Percentiles rank a stretch among this genome's conserved stretches.
phyloP scores from a whole-genome alignment of 2,329 filamentous ascomycete species.

The Monosporascus sp. region DNA sequence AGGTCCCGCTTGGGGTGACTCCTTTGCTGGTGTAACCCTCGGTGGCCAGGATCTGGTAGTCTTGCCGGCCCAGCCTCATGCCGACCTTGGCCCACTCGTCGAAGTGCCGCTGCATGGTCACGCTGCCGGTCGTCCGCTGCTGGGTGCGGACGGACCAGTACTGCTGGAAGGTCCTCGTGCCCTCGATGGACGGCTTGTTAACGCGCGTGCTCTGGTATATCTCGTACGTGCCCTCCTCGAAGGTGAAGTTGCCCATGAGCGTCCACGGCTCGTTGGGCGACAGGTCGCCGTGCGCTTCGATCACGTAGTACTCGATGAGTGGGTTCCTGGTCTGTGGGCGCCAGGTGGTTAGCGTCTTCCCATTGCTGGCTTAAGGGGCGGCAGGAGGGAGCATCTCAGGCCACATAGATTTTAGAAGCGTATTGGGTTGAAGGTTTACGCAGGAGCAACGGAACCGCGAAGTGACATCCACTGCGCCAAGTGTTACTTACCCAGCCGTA shows the following conservation, averaged over 20 bases:
- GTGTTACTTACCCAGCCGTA: slow-evolving; percentile 42
- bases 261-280: slow-evolving; percentile 41
- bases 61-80: slow-evolving; percentile 42
- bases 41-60: slow-evolving; percentile 49
- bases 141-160: slow-evolving; percentile 44
- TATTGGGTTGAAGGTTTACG: no score
- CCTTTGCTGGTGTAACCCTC: slow-evolving; percentile 43
- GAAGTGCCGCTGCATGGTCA: slow-evolving; percentile 49
- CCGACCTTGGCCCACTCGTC: slow-evolving; percentile 46
- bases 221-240: slow-evolving; percentile 48
- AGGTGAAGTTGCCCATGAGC: slow-evolving; percentile 44
- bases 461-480: no score
- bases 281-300: slow-evolving; percentile 47
- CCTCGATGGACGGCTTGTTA: slow-evolving; percentile 49
- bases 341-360: slow-evolving; percentile 34
- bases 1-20: slow-evolving; percentile 23
- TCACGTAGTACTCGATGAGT: slow-evolving; percentile 51
- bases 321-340: slow-evolving; percentile 19
- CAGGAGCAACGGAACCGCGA: no score
- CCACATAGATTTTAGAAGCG: no score
- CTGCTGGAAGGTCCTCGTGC: slow-evolving; percentile 49
- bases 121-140: slow-evolving; percentile 47
- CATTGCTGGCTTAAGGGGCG: no score
- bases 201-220: slow-evolving; percentile 44
- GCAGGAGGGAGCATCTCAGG: no score